Percentiles rank a stretch among this genome's conserved stretches.
phyloP scores from a whole-genome alignment of 345 rosid genomes.

The Cochlearia excelsa region DNA sequence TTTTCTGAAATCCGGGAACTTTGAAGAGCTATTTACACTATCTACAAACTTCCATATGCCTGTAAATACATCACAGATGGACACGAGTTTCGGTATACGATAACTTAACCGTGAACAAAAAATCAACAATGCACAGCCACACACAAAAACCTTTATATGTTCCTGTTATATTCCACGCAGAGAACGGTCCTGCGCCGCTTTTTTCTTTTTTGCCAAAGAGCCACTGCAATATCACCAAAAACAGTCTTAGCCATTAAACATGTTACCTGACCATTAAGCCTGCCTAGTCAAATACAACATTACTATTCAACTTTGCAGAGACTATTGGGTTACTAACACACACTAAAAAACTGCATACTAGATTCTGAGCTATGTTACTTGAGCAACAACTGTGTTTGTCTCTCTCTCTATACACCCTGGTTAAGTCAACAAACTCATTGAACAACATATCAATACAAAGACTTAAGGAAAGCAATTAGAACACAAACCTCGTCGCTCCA shows the following conservation, averaged over 20 bases:
- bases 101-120: not conserved
- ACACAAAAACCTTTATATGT: conserved; percentile 73
- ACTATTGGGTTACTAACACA: no score
- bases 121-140: conserved; percentile 23
- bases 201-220: conserved; percentile 61
- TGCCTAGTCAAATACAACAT: no score
- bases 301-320: no score
- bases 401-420: no score
- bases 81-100: not conserved
- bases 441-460: not conserved
- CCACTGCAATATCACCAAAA: conserved; percentile 58
- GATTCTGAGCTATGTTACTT: not conserved
- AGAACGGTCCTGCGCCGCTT: conserved; percentile 59
- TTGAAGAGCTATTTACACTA: conserved; percentile 72
- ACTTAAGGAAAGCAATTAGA: not conserved
- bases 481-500: conserved; percentile 93
- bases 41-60: conserved; percentile 88
- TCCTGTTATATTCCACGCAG: conserved; percentile 96
- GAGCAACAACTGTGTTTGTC: no score
- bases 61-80: conserved; percentile 34
- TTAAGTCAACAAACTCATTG: no score
- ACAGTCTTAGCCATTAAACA: conserved; percentile 6
- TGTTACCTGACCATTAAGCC: no score
- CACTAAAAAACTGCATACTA: no score
- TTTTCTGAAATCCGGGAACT: conserved; percentile 76